phyloP scores from a whole-genome alignment of 2,329 filamentous ascomycete genomes.

The Cryphonectria nitschkei region DNA sequence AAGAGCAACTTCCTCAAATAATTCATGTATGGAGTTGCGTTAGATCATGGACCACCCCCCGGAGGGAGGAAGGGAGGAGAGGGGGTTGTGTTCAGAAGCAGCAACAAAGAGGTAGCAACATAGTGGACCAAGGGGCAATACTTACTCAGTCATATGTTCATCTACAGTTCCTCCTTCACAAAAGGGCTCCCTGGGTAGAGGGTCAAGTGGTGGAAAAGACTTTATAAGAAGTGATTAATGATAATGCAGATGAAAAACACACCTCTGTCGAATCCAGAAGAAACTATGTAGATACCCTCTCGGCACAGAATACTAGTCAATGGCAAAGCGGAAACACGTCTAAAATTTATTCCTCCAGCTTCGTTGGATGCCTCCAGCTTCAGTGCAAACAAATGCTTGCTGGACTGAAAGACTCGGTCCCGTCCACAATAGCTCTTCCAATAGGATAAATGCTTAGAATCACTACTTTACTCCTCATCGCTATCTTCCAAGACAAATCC shows the following conservation, averaged over 20 bases:
- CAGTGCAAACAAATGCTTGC: not conserved
- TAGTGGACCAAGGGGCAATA: not conserved
- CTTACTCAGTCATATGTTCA: too few species aligned
- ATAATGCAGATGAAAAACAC: not conserved
- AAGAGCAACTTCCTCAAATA: not conserved
- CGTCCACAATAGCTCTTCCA: not conserved
- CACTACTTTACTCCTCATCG: constrained; percentile 26
- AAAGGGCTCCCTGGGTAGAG: not conserved
- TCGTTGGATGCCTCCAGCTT: not conserved
- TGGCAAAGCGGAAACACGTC: not conserved
- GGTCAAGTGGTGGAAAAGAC: not conserved
- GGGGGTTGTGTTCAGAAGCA: not conserved
- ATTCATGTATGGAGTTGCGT: not conserved
- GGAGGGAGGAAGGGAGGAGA: too few species aligned
- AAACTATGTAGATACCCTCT: not conserved
- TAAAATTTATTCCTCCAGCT: not conserved
- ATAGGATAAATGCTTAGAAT: not conserved
- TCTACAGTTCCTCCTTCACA: not conserved
- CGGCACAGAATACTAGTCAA: not conserved
- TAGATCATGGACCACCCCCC: not conserved
- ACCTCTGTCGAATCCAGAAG: not conserved
- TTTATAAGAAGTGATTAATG: not conserved
- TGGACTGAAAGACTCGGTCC: not conserved
- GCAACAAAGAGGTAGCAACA: not conserved
- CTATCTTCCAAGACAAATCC: constrained; percentile 28